These are phyloP conservation scores for Camellia oleifera DNA, from an alignment of 179 eudicot genomes.

Conservation along the genomic window DNA sequence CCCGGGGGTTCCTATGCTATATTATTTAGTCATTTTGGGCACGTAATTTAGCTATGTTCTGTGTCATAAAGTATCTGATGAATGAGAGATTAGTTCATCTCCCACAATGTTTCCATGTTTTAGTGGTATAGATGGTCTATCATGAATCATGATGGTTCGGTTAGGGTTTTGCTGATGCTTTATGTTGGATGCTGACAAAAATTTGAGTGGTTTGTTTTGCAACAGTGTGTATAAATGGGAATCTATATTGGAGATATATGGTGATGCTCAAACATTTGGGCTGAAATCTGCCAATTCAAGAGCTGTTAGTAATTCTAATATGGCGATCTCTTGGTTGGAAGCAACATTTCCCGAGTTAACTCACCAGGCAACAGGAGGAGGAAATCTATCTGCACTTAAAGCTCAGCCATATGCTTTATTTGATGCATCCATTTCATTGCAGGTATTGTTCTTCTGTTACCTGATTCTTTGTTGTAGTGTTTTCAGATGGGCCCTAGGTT, in stretches of 20 bases:
- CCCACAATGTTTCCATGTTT: background rate
- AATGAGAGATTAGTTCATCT: background rate
- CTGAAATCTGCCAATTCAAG: conserved; percentile 58
- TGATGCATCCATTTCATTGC: conserved; percentile 77
- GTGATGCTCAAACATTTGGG: conserved; percentile 81
- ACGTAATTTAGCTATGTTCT: background rate
- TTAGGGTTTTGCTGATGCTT: conserved; percentile 1
- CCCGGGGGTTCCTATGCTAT: background rate
- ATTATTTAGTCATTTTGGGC: conserved; percentile 7
- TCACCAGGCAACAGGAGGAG: conserved; percentile 47
- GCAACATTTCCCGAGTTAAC: conserved; percentile 80
- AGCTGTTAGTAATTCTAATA: conserved; percentile 62
- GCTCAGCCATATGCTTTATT: conserved; percentile 73
- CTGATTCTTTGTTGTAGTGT: background rate
- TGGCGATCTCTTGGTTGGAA: conserved; percentile 93
- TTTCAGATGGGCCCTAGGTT: background rate
- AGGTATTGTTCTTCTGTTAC: conserved; percentile 42
- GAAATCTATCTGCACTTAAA: conserved; percentile 47
- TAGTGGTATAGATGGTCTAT: background rate
- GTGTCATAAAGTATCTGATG: background rate
- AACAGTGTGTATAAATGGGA: conserved; percentile 78
- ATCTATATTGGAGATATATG: conserved; percentile 70
- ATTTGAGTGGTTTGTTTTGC: conserved; percentile 1
- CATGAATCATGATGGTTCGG: background rate
- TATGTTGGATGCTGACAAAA: background rate